Evolutionary conservation across 2,329 filamentous ascomycete genomes (phyloP), one percentile per base, ranked within the genome.

Genomic region (Myriosclerotinia scirpicola): DNA sequence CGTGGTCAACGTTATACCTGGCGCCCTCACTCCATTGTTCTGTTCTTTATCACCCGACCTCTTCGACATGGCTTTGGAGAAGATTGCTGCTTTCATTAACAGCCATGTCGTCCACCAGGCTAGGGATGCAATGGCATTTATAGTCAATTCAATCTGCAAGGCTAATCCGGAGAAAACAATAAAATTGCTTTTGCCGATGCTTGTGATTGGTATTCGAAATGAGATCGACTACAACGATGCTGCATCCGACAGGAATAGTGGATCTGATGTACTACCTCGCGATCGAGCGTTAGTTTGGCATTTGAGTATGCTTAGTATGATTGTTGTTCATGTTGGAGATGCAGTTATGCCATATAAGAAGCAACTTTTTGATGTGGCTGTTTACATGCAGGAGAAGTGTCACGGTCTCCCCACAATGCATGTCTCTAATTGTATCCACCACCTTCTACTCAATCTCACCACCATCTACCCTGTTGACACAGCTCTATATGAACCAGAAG

Each of bases 181-280:
- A 61, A 95, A 93, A 76, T 87, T 92, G 17, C 90, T 99, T 65
- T 84, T 99, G 42, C 95, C 95, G 0, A 92, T 97, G 81, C 83
- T 98, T 64, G 90, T 96, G 61, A 85, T 91, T 76, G 93, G 92
- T 66, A 99, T 99, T 71, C 91, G 93, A 69, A 96, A 92, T 68
- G 95, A 99, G 78, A 99, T 99, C 71, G 93, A 97, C 75, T 92
- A 94, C 77, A 99, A 98, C 76, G 92, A 94, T 60, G 95, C 95
- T 26, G 96, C 94, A 2, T 98, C 94, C 2, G 96, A 96, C 67
- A 87, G 95, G 73, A 98, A 93, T 66, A 96, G 92, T 65, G 95
- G 95, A 26, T 91, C 91, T 0, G 95, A 99, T 77, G 93, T 98
- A 54, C 83, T 99, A 22, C 95, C 95, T 11, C 87, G 95, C 71